These are phyloP conservation scores for Cryptomeria japonica DNA, from an alignment of 75 land plant species.

Conservation along the genomic window DNA sequence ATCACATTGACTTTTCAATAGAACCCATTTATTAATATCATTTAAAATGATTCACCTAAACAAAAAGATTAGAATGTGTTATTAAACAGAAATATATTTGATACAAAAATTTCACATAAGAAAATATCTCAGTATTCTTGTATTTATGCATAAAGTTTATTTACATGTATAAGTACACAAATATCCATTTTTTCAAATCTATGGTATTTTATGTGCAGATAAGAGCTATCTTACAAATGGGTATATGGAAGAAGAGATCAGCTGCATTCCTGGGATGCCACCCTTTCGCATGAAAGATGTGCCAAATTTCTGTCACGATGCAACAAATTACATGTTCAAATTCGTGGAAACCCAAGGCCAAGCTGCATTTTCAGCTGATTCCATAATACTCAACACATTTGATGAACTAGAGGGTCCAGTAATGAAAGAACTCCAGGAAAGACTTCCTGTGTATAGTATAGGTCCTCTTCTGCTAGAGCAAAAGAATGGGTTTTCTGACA, in stretches of 20 bases:
- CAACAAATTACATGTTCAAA: background rate
- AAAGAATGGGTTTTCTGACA: slow-evolving; percentile 9
- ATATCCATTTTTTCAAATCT: background rate
- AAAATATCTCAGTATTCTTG: too few relatives aligned
- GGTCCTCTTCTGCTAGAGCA: slow-evolving; percentile 10
- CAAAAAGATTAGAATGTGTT: too few relatives aligned
- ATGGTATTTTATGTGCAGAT: slow-evolving; percentile 17
- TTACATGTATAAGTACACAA: background rate
- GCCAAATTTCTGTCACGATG: slow-evolving; percentile 43
- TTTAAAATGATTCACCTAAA: too few relatives aligned
- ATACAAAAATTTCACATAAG: too few relatives aligned
- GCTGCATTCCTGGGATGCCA: slow-evolving; percentile 42
- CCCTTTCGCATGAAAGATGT: slow-evolving; percentile 40
- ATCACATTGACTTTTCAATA: too few relatives aligned
- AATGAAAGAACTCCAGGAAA: slow-evolving; percentile 6
- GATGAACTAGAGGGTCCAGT: slow-evolving; percentile 18
- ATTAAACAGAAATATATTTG: too few relatives aligned
- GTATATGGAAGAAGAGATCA: slow-evolving; percentile 27
- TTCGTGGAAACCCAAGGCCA: background rate
- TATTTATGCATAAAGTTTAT: background rate
- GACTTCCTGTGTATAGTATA: background rate
- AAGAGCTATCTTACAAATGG: slow-evolving; percentile 8
- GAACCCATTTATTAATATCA: too few relatives aligned
- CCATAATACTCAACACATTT: slow-evolving; percentile 16
- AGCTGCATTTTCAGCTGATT: background rate